Conservation (phyloP, 148 eudicot genomes). For the Fagopyrum esculentum region DNA sequence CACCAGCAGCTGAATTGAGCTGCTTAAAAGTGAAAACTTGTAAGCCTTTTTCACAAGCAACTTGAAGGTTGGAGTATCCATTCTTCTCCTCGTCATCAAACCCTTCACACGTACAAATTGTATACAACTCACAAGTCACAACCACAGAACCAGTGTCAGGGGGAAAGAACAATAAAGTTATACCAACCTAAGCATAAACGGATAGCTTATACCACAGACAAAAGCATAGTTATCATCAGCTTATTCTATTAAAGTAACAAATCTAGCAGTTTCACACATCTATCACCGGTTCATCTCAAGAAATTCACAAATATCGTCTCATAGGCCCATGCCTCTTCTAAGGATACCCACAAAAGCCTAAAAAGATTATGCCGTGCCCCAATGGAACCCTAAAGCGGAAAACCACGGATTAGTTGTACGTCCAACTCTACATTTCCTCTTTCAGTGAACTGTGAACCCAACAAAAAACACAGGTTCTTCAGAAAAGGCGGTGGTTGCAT, state of each 20-base stretch:
- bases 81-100: slow-evolving; percentile 43
- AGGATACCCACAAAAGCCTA: neutral
- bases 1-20: slow-evolving; percentile 77
- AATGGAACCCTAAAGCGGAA: neutral
- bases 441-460: neutral
- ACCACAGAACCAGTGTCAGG: neutral
- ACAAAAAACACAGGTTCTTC: neutral
- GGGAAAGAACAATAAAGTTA: neutral
- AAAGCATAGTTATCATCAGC: neutral
- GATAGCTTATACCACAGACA: too few species aligned
- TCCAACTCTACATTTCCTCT: neutral
- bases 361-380: neutral
- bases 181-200: neutral
- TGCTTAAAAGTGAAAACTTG: slow-evolving; percentile 80
- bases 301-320: neutral
- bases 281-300: neutral
- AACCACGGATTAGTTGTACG: neutral
- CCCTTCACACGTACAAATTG: slow-evolving; percentile 32
- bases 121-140: slow-evolving; percentile 4
- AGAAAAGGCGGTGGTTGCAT: neutral
- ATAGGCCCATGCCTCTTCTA: neutral
- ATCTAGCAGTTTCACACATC: neutral
- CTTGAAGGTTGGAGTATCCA: slow-evolving; percentile 32
- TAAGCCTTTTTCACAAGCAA: slow-evolving; percentile 62
- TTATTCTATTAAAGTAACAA: neutral